phyloP scores from a whole-genome alignment of 148 eudicot species.

The Vaccinium corymbosum region DNA sequence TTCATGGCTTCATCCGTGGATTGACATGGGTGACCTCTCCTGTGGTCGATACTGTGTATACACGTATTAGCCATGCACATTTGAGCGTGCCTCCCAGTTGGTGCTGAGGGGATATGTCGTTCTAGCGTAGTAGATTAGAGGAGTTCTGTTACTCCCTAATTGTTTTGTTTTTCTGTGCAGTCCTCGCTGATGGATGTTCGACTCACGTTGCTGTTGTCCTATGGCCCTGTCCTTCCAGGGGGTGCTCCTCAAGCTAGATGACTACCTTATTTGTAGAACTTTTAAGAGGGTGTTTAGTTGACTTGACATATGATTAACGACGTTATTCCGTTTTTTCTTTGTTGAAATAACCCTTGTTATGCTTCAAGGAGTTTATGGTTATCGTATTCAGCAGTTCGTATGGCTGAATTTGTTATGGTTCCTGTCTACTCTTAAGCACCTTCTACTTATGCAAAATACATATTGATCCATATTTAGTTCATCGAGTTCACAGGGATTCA shows the following conservation, averaged over 20 bases:
- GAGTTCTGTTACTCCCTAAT: not conserved
- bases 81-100: not conserved
- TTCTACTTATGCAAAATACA: not conserved
- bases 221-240: not conserved
- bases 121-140: not conserved
- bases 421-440: not conserved
- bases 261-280: not conserved
- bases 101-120: not conserved
- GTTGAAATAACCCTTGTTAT: slow-evolving; percentile 1
- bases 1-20: not conserved
- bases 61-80: not conserved
- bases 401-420: not conserved
- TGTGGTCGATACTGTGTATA: not conserved
- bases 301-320: not conserved
- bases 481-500: not conserved
- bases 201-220: not conserved
- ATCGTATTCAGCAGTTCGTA: not conserved
- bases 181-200: slow-evolving; percentile 25
- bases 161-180: slow-evolving; percentile 18
- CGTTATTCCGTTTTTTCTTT: not conserved
- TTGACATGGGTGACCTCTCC: not conserved
- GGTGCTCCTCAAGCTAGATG: not conserved
- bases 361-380: not conserved
- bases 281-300: not conserved
- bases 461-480: not conserved